These are phyloP conservation scores for Microcyclospora pomicola DNA, from an alignment of 2,329 filamentous ascomycete species.

Conservation along the genomic window DNA sequence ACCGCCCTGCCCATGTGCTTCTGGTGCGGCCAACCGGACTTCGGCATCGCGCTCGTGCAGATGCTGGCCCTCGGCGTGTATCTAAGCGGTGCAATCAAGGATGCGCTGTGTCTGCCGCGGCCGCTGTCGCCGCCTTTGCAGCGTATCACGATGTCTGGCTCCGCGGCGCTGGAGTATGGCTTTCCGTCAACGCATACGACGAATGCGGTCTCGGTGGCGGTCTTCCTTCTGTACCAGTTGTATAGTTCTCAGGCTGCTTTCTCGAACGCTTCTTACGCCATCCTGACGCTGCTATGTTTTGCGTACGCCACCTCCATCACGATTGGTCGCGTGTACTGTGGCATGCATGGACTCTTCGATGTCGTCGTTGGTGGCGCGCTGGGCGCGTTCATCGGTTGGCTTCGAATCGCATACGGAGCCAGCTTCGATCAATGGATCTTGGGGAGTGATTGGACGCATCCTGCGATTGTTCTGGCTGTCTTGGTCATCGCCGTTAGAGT, in stretches of 20 bases:
- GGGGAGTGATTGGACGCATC: slow-evolving; percentile 48
- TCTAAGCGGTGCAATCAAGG: slow-evolving; percentile 79
- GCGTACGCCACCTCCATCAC: slow-evolving; percentile 83
- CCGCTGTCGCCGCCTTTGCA: slow-evolving; percentile 84
- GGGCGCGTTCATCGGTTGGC: slow-evolving; percentile 49
- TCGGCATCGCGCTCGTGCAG: slow-evolving; percentile 58
- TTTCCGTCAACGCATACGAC: slow-evolving; percentile 96
- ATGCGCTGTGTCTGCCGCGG: slow-evolving; percentile 80
- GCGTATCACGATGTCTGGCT: slow-evolving; percentile 94
- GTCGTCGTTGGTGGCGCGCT: slow-evolving; percentile 68
- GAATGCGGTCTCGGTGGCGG: slow-evolving; percentile 86
- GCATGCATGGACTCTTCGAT: slow-evolving; percentile 96
- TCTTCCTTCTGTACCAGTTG: slow-evolving; percentile 65
- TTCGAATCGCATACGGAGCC: slow-evolving; percentile 42
- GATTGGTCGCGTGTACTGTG: slow-evolving; percentile 84
- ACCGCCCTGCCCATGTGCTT: slow-evolving; percentile 84
- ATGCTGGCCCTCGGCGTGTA: slow-evolving; percentile 55
- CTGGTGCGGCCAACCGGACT: slow-evolving; percentile 79
- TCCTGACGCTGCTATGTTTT: slow-evolving; percentile 46
- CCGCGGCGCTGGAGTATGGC: slow-evolving; percentile 86
- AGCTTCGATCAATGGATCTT: slow-evolving; percentile 59
- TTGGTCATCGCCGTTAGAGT: slow-evolving; percentile 70
- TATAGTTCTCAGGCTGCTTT: slow-evolving; percentile 51
- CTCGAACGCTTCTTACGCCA: slow-evolving; percentile 29
- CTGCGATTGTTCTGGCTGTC: slow-evolving; percentile 48